These are phyloP conservation scores for Coccomyxa sp. DNA, from an alignment of 139 green algal genomes.

Conservation along the genomic window DNA sequence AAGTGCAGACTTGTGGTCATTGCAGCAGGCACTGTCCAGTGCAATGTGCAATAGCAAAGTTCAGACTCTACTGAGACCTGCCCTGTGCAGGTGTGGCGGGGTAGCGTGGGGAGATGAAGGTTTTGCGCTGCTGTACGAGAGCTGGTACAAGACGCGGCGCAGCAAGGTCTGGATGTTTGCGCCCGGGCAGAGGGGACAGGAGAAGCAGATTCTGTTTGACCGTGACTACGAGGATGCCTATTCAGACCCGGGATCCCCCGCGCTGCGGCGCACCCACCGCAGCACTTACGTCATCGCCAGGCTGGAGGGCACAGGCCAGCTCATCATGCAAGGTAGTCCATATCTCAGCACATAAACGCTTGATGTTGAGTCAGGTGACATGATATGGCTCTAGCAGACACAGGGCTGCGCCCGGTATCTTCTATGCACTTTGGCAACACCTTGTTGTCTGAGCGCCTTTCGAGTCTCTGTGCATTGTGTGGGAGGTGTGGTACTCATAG, in stretches of 20 bases:
- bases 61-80: too few relatives aligned
- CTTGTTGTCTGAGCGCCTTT: too few relatives aligned
- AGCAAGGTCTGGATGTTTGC: conserved; percentile 46
- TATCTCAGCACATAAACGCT: too few relatives aligned
- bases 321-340: conserved; percentile 69
- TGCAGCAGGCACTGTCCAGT: too few relatives aligned
- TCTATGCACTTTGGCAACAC: too few relatives aligned
- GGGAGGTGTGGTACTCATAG: background rate
- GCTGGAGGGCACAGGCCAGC: conserved; percentile 42
- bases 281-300: conserved; percentile 82
- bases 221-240: conserved; percentile 94
- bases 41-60: too few relatives aligned
- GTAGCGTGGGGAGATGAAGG: conserved; percentile 79
- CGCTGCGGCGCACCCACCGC: conserved; percentile 54
- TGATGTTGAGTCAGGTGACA: too few relatives aligned
- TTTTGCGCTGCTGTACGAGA: conserved; percentile 91
- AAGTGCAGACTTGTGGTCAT: too few relatives aligned
- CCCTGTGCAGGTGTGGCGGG: conserved; percentile 73
- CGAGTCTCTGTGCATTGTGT: too few relatives aligned
- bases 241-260: conserved; percentile 81
- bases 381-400: too few relatives aligned
- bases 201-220: conserved; percentile 48
- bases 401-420: too few relatives aligned
- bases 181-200: conserved; percentile 31
- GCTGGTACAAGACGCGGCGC: conserved; percentile 75